phyloP scores from a whole-genome alignment of 345 rosid species.

The Euclidium syriacum region DNA sequence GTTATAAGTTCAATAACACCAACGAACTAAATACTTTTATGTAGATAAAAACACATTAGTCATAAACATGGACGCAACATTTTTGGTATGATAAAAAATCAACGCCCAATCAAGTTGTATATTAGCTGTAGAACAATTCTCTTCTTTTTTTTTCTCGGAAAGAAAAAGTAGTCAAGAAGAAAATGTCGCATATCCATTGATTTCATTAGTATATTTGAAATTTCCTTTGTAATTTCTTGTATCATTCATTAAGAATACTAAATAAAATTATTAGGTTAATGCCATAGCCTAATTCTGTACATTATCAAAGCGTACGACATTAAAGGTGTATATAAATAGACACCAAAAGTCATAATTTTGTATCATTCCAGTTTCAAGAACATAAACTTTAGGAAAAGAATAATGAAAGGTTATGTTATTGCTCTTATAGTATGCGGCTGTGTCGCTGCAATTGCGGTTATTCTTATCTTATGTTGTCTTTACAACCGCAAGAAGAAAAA shows the following conservation, averaged over 20 bases:
- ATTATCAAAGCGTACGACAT: neutral
- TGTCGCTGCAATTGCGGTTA: neutral
- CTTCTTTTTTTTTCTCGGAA: neutral
- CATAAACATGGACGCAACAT: too few relatives aligned
- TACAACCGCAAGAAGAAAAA: neutral
- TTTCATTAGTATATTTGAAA: neutral
- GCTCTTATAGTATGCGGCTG: conserved; percentile 18
- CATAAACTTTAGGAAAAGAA: neutral
- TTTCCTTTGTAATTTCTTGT: conserved; percentile 6
- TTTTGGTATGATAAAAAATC: neutral
- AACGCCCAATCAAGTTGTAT: neutral
- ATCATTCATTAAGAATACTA: neutral
- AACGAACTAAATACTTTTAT: too few relatives aligned
- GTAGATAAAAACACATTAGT: too few relatives aligned
- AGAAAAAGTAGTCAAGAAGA: neutral
- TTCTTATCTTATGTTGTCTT: conserved; percentile 6
- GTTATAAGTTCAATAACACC: too few relatives aligned
- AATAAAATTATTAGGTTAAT: neutral
- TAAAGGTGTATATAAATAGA: neutral
- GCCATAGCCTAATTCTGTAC: neutral
- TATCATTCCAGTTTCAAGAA: neutral
- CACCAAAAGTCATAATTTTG: neutral
- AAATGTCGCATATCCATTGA: neutral
- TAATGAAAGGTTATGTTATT: conserved; percentile 18
- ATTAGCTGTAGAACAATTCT: neutral